These are phyloP conservation scores for Achaetomium macrosporum DNA, from an alignment of 2,329 filamentous ascomycete species.

Conservation along the genomic window DNA sequence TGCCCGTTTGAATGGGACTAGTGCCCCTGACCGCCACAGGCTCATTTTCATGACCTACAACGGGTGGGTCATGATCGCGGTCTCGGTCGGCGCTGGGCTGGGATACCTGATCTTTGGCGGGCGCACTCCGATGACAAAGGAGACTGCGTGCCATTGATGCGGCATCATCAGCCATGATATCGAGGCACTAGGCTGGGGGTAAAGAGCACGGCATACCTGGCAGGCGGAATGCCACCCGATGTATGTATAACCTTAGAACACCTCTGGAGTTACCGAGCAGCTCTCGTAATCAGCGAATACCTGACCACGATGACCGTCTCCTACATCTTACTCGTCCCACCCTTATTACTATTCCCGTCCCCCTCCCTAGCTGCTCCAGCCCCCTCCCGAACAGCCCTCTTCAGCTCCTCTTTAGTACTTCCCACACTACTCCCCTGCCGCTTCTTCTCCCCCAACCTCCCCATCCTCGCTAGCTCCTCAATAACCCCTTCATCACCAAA, in stretches of 20 bases:
- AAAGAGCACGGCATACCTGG: neutral
- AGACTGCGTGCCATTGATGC: conserved; percentile 71
- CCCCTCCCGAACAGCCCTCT: too few species aligned
- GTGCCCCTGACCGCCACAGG: conserved; percentile 47
- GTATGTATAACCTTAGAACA: too few species aligned
- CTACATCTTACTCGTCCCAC: conserved; percentile 35
- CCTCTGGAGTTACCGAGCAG: too few species aligned
- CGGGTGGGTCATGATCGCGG: conserved; percentile 91
- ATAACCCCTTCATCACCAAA: conserved; percentile 51
- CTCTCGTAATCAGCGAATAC: neutral
- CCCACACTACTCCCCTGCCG: conserved; percentile 24
- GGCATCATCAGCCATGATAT: conserved; percentile 2
- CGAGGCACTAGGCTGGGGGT: neutral
- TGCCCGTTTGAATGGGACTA: neutral
- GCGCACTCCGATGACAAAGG: conserved; percentile 65
- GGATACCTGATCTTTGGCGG: conserved; percentile 81
- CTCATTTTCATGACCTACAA: conserved; percentile 99
- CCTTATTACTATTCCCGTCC: conserved; percentile 2
- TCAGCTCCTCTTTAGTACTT: conserved; percentile 26
- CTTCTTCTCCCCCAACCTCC: conserved; percentile 43
- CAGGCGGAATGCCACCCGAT: neutral
- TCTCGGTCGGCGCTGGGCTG: conserved; percentile 80
- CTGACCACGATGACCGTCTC: conserved; percentile 20
- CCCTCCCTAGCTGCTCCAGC: conserved; percentile 1
- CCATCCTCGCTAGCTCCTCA: conserved; percentile 38